Conservation (phyloP, 768 basidiomycete species). For the Rhizopogon roseolus region DNA sequence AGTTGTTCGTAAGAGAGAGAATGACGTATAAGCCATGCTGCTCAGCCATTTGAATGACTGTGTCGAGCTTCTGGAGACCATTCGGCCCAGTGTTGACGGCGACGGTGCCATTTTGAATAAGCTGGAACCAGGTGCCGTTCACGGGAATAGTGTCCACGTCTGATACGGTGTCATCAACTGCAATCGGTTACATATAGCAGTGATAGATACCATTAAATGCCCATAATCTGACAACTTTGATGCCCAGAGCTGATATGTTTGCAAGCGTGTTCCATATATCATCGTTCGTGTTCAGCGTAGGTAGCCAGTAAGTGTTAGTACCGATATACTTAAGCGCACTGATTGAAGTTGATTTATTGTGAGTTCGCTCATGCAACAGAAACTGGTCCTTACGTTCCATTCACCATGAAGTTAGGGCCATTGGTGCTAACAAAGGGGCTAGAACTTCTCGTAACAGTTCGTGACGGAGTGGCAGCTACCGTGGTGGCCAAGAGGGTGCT, state of each 20-base stretch:
- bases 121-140: slow-evolving; percentile 63
- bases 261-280: slow-evolving; percentile 57
- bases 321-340: slow-evolving; percentile 42
- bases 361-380: slow-evolving; percentile 8
- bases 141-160: slow-evolving; percentile 49
- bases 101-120: slow-evolving; percentile 48
- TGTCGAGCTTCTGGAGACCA: slow-evolving; percentile 61
- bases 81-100: slow-evolving; percentile 56
- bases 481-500: slow-evolving; percentile 25
- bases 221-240: slow-evolving; percentile 64
- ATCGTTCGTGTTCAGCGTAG: slow-evolving; percentile 43
- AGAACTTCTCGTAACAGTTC: slow-evolving; percentile 24
- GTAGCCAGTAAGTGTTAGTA: slow-evolving; percentile 68
- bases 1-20: slow-evolving; percentile 59
- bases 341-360: slow-evolving; percentile 18
- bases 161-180: slow-evolving; percentile 14
- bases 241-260: slow-evolving; percentile 50
- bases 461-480: slow-evolving; percentile 27
- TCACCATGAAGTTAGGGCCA: slow-evolving; percentile 45
- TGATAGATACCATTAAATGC: slow-evolving; percentile 56
- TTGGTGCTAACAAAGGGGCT: slow-evolving; percentile 41
- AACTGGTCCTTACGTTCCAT: slow-evolving; percentile 40
- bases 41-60: slow-evolving; percentile 48
- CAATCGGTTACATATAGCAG: background rate
- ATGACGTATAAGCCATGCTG: slow-evolving; percentile 49